These are phyloP conservation scores for Mycena galericulata DNA, from an alignment of 768 basidiomycete species.

Conservation along the genomic window DNA sequence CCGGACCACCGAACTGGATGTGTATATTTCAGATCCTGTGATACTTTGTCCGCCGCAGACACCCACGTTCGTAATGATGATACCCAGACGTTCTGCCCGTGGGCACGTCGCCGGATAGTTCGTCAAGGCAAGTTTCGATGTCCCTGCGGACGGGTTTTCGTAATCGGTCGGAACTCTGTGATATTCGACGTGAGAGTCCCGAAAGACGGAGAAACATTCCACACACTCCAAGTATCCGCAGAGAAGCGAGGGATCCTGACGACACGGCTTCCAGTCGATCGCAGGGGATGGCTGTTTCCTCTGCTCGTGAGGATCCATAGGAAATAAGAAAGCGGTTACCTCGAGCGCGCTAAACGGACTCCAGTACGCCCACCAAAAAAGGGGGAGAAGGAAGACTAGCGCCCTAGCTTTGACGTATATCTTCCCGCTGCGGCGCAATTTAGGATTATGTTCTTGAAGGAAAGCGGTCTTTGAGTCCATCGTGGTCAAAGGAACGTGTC, in stretches of 20 bases:
- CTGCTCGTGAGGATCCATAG: neutral
- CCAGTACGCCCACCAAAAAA: constrained; percentile 8
- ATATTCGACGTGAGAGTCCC: neutral
- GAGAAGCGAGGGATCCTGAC: constrained; percentile 22
- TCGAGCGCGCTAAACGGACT: neutral
- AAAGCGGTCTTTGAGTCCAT: too few relatives aligned
- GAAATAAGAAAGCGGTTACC: neutral
- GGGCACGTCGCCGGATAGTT: constrained; percentile 32
- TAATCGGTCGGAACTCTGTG: constrained; percentile 34
- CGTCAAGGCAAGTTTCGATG: constrained; percentile 25
- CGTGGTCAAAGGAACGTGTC: too few relatives aligned
- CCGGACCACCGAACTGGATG: constrained; percentile 29
- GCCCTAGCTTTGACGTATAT: too few relatives aligned
- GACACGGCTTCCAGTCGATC: constrained; percentile 30
- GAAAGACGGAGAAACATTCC: too few relatives aligned
- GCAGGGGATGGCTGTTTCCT: too few relatives aligned
- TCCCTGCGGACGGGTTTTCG: constrained; percentile 28
- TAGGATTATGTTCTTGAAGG: too few relatives aligned
- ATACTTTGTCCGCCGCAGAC: too few relatives aligned
- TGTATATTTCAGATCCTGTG: neutral
- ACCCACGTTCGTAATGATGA: constrained; percentile 31
- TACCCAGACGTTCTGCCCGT: constrained; percentile 32
- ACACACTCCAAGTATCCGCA: constrained; percentile 32
- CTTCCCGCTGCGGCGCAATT: too few relatives aligned
- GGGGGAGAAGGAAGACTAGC: too few relatives aligned